Evolutionary conservation across 805 yeast species (phyloP), one percentile per base, ranked within the genome.

Genomic region (Metschnikowia colocasiae): DNA sequence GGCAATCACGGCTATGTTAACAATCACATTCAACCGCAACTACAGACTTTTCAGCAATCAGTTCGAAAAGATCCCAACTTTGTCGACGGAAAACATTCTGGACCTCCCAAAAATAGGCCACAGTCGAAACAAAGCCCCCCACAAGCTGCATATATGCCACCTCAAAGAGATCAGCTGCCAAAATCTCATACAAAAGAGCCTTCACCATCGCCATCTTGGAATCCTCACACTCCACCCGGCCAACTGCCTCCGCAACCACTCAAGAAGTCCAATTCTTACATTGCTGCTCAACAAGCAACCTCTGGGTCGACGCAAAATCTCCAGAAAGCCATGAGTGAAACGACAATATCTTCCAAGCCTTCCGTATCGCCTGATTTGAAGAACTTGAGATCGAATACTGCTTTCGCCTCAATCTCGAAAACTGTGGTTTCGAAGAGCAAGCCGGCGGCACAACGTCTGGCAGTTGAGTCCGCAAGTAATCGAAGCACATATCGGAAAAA

Each of bases 371-470:
- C 56, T 2, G 51, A 50, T 3, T 41, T 42, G 31, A 46, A 44
- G 5, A 56, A 57, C 39, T 43, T 58, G 26, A 43, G 61, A 7
- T 38, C 44, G 9, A 58, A 58, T 18, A 59, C 64, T 6, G 61
- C 62, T 1, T 60, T 59, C 44, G 59, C 57, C 6, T 41, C 55
- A 15, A 32, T 49, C n/a, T 39, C 42, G 13, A 46, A 41, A 30
- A 29, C 32, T 27, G 32, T 39, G 12, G 42, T 36, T 4, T 22
- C 43, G 19, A 39, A 12, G 23, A 42, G 31, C 12, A 29, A 36
- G 34, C 23, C 45, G 3, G 6, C 43, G 3, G 13, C 30, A 31
- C n/a, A 34, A 9, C 36, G 3, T 15, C 27, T 10, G 27, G 20
- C 16, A 22, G 15, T 22, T n/a, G 16, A 29, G 16, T 6, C 16